These are phyloP conservation scores for Fusarium falciforme DNA, from an alignment of 2,329 filamentous ascomycete genomes.

Conservation along the genomic window DNA sequence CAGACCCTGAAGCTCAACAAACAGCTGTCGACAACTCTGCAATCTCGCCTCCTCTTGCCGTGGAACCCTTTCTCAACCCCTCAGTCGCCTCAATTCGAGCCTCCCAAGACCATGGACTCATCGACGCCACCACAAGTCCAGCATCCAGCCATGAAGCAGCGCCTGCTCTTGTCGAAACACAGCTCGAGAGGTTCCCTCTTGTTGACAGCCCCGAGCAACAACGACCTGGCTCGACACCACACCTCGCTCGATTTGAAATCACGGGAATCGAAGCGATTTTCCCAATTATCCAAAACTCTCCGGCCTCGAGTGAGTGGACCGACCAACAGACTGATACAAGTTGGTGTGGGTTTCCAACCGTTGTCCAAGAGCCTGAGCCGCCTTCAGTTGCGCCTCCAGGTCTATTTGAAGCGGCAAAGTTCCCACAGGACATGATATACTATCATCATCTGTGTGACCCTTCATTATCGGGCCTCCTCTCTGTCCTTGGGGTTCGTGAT, in stretches of 20 bases:
- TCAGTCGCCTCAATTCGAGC: not conserved
- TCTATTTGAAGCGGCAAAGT: slow-evolving; percentile 16
- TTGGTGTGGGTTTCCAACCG: not conserved
- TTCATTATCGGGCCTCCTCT: slow-evolving; percentile 16
- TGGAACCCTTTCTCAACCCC: not conserved
- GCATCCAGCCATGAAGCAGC: not conserved
- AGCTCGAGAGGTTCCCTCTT: not conserved
- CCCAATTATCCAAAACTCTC: not conserved
- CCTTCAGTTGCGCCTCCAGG: slow-evolving; percentile 20
- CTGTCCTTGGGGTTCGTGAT: slow-evolving; percentile 15
- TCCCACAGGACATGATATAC: slow-evolving; percentile 32
- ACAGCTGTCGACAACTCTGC: not conserved
- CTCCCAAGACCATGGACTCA: not conserved
- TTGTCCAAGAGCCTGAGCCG: not conserved
- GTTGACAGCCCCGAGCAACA: not conserved
- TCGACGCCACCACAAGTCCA: not conserved
- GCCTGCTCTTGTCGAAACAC: not conserved
- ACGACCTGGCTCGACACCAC: not conserved
- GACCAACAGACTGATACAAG: not conserved
- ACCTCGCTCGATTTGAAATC: not conserved
- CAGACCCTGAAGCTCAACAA: not conserved
- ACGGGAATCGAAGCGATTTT: not conserved
- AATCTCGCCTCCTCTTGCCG: not conserved
- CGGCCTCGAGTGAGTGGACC: not conserved
- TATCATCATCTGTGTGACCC: slow-evolving; percentile 30